These are phyloP conservation scores for Clausena lansium DNA, from an alignment of 345 rosid species.

Conservation along the genomic window DNA sequence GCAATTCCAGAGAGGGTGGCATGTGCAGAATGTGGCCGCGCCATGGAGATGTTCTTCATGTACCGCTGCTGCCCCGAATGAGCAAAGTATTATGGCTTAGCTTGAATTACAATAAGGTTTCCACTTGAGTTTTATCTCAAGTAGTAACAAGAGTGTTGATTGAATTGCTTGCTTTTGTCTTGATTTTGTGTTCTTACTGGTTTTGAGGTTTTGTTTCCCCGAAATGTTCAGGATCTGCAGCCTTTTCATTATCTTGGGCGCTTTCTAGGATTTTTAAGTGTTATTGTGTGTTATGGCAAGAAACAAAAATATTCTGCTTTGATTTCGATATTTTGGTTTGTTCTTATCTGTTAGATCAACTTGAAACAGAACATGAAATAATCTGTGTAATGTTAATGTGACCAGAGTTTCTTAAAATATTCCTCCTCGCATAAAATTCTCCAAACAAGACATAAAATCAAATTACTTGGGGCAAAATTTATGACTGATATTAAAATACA, in stretches of 20 bases:
- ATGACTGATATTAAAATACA: no score
- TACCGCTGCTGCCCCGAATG: slow-evolving; percentile 36
- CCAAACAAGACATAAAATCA: no score
- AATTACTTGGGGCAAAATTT: no score
- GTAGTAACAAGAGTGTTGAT: not conserved
- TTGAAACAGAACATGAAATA: not conserved
- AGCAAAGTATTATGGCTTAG: not conserved
- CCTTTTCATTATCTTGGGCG: not conserved
- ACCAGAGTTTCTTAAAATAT: no score
- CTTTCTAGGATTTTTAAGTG: not conserved
- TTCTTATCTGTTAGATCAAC: not conserved
- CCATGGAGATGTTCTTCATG: slow-evolving; percentile 44
- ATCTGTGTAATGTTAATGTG: no score
- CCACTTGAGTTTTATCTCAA: not conserved
- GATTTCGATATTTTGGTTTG: not conserved
- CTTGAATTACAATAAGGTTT: not conserved
- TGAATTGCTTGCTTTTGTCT: not conserved
- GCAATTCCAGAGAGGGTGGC: slow-evolving; percentile 30
- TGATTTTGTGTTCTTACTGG: not conserved
- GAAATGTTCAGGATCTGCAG: not conserved
- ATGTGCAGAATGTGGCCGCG: slow-evolving; percentile 31
- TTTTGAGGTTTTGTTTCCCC: not conserved
- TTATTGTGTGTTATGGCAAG: not conserved
- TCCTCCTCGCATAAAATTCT: no score
- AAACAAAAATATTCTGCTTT: not conserved